A percentile compares a stretch with the other conserved stretches of the same genome.
These are phyloP conservation scores for Fagus crenata DNA, from an alignment of 306 rosid genomes.

Conservation along the genomic window DNA sequence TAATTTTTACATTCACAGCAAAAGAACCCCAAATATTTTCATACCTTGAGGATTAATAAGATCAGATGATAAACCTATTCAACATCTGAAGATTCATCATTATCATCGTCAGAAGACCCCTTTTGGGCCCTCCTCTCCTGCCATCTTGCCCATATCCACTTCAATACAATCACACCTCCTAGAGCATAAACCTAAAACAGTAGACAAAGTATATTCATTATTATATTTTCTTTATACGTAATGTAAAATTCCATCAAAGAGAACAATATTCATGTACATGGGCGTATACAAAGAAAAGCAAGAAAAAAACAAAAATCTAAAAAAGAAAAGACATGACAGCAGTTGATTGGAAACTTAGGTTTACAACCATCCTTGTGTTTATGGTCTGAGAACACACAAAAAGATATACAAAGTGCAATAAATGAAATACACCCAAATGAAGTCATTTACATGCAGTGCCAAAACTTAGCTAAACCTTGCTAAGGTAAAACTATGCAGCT, in stretches of 20 bases:
- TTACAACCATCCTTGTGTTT: constrained; percentile 1
- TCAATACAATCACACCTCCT: constrained; percentile 58
- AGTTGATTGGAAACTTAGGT: not conserved
- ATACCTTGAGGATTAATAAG: not conserved
- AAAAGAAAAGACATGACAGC: not conserved
- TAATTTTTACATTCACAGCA: not conserved
- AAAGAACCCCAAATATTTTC: not conserved
- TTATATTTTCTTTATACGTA: not conserved
- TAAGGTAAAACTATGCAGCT: not conserved
- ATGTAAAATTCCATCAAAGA: too few relatives aligned
- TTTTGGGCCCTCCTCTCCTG: constrained; percentile 64
- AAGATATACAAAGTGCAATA: not conserved
- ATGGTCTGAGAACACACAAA: not conserved
- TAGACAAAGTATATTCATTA: constrained; percentile 5
- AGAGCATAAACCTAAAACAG: constrained; percentile 71
- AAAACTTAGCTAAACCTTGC: not conserved
- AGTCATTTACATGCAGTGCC: not conserved
- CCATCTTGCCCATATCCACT: constrained; percentile 90
- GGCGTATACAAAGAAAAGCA: too few relatives aligned
- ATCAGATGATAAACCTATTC: constrained; percentile 33
- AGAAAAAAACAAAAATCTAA: not conserved
- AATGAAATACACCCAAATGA: not conserved
- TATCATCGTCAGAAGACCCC: constrained; percentile 43
- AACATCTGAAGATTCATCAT: constrained; percentile 24
- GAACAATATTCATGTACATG: too few relatives aligned